Evolutionary conservation across 1,284 basidiomycete species (phyloP), one percentile per base, ranked within the genome.

Genomic region (Ceratobasidium sp.): DNA sequence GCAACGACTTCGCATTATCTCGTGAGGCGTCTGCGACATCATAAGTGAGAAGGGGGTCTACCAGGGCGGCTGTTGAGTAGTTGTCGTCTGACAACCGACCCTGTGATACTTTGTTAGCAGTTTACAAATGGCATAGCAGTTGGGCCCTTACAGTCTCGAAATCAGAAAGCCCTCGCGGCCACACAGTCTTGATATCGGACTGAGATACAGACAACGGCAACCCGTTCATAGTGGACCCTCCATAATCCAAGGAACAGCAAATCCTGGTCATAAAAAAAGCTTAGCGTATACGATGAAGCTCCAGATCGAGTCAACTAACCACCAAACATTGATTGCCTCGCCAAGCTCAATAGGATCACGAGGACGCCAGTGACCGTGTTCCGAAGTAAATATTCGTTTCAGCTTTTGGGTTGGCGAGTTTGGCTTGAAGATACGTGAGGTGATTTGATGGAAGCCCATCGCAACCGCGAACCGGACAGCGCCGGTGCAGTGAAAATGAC

Each of bases 401-500:
- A n/a, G n/a, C n/a, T n/a, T n/a, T n/a, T n/a, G n/a, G n/a, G n/a
- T n/a, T n/a, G n/a, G n/a, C n/a, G n/a, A n/a, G n/a, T n/a, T n/a
- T n/a, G n/a, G 10, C 1, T 28, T 42, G 33, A 74, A 74, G 17
- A 74, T 42, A 28, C 71, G 71, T 38, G 71, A 74, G 46, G 64
- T n/a, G 10, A 74, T 23, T 40, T 42, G 48, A 26, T 74, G 57
- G 2, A 74, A 17, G 17, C 57, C 57, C 1, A 74, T 5, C 2
- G 59, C 28, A 10, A 64, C 44, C 13, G 71, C 71, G 38, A 74
- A 64, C 26, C 46, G 40, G 38, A 48, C 64, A 46, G 71, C 92
- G 0, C 90, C 89, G 78, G 89, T 90, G 0, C 90, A 89, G 82
- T 94, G 91, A 82, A 91, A 92, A 81, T 90, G 90, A 7, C 93